phyloP scores from a whole-genome alignment of 2,329 filamentous ascomycete genomes.

The Aspergillus niger region DNA sequence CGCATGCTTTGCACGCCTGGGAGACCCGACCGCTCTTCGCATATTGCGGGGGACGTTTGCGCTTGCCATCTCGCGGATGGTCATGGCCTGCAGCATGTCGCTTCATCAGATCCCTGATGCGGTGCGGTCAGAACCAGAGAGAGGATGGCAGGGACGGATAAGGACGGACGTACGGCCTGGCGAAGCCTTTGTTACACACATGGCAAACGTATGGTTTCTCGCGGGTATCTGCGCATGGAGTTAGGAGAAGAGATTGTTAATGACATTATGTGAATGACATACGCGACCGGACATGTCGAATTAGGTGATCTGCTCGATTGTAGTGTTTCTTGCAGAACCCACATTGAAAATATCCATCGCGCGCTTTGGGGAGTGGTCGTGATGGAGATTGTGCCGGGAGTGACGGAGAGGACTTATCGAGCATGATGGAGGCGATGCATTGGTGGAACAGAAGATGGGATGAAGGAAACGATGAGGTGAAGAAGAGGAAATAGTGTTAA shows the following conservation, averaged over 20 bases:
- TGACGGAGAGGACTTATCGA: conserved; percentile 12
- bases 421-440: conserved; percentile 14
- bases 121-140: not conserved
- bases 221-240: conserved; percentile 23
- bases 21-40: conserved; percentile 42
- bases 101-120: conserved; percentile 50
- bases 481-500: not conserved
- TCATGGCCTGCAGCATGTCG: conserved; percentile 48
- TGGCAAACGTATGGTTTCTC: conserved; percentile 38
- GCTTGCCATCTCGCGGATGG: conserved; percentile 40
- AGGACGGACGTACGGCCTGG: conserved; percentile 29
- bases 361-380: conserved; percentile 17
- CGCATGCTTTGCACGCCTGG: conserved; percentile 56
- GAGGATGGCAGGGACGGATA: not conserved
- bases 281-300: conserved; percentile 31
- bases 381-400: conserved; percentile 12
- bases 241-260: not conserved
- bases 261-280: conserved; percentile 12
- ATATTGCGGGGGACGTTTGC: conserved; percentile 22
- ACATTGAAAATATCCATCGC: conserved; percentile 48
- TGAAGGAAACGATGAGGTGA: not conserved
- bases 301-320: conserved; percentile 55
- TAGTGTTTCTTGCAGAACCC: conserved; percentile 56
- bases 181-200: conserved; percentile 37
- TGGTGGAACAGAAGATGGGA: not conserved